These are phyloP conservation scores for Lipomyces starkeyi DNA, from an alignment of 805 yeast genomes.

Conservation along the genomic window DNA sequence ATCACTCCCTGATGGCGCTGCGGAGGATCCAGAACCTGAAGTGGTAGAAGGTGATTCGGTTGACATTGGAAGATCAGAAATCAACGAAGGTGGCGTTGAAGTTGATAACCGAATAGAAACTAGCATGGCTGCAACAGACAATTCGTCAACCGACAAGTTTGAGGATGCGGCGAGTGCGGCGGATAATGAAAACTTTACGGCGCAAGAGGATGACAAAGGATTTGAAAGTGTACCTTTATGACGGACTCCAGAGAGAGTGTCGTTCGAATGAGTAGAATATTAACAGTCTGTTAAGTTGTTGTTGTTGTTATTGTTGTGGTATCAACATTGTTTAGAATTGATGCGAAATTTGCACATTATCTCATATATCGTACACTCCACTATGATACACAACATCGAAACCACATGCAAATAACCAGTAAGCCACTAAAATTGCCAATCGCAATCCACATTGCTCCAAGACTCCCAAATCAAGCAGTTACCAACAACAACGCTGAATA, in stretches of 20 bases:
- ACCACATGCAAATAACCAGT: not conserved
- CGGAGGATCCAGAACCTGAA: constrained; percentile 12
- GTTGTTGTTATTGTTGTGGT: not conserved
- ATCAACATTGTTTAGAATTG: not conserved
- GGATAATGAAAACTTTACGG: not conserved
- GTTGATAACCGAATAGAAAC: not conserved
- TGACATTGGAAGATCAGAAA: constrained; percentile 10
- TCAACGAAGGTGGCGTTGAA: not conserved
- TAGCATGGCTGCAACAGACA: not conserved
- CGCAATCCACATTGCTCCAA: not conserved
- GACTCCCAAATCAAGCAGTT: not conserved
- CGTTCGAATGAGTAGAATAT: constrained; percentile 10
- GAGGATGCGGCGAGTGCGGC: constrained; percentile 26
- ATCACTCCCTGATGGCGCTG: not conserved
- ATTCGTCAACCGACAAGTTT: constrained; percentile 18
- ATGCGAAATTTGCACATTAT: not conserved
- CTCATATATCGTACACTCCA: not conserved
- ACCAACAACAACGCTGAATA: not conserved
- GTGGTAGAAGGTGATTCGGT: not conserved
- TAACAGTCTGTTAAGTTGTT: not conserved
- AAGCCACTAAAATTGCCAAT: not conserved
- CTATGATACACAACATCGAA: not conserved
- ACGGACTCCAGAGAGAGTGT: not conserved
- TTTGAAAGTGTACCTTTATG: constrained; percentile 23
- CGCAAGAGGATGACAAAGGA: constrained; percentile 9